A percentile compares a stretch with the other conserved stretches of the same genome.
Evolutionary conservation across 2,329 filamentous ascomycete genomes (phyloP).

Genomic region (Penicillium occitanis): DNA sequence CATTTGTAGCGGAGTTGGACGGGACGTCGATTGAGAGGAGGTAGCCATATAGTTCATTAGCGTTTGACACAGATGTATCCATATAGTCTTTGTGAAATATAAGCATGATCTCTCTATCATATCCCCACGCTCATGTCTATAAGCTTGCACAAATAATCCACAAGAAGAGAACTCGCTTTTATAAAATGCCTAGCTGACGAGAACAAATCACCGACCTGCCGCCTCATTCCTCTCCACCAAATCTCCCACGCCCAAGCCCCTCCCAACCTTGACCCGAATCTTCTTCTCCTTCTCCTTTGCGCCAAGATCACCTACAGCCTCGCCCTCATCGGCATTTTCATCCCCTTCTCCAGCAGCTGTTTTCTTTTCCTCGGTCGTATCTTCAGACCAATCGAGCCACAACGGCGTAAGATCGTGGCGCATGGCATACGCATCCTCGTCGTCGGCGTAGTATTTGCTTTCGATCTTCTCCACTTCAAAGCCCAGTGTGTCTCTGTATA

Average conservation of each 20-base stretch:
- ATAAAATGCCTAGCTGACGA: background rate
- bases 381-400: slow-evolving; percentile 50
- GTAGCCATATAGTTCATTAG: background rate
- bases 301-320: slow-evolving; percentile 66
- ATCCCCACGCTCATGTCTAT: background rate
- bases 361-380: slow-evolving; percentile 41
- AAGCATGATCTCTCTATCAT: background rate
- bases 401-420: slow-evolving; percentile 69
- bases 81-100: background rate
- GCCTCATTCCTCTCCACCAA: slow-evolving; percentile 52
- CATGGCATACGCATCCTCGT: slow-evolving; percentile 95
- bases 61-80: background rate
- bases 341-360: slow-evolving; percentile 25
- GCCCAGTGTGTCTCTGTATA: slow-evolving; percentile 89
- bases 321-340: slow-evolving; percentile 61
- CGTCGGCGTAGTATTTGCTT: slow-evolving; percentile 74
- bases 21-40: background rate
- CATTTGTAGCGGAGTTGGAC: slow-evolving; percentile 8
- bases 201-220: slow-evolving; percentile 16
- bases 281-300: slow-evolving; percentile 59
- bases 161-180: background rate
- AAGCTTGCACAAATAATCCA: background rate
- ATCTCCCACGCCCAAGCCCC: slow-evolving; percentile 71
- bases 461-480: slow-evolving; percentile 76
- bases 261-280: slow-evolving; percentile 82